Percentiles rank a stretch among this genome's conserved stretches.
phyloP scores from a whole-genome alignment of 2,329 filamentous ascomycete species.

The Diaporthe vaccinii region DNA sequence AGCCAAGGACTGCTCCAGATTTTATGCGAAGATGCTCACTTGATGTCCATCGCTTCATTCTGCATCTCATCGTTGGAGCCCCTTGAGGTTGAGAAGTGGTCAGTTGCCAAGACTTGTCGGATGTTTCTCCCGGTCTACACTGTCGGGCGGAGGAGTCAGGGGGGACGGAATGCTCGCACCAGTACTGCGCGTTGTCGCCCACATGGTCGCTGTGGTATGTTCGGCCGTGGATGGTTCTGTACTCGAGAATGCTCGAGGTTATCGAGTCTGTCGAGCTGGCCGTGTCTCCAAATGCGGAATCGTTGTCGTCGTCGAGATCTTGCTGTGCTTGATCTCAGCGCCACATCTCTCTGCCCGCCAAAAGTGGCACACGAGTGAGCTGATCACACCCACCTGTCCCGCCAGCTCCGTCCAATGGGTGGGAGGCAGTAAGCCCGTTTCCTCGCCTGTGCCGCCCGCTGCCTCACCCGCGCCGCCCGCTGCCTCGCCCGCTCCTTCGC shows the following conservation, averaged over 20 bases:
- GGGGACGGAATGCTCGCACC: constrained; percentile 22
- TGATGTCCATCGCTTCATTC: constrained; percentile 51
- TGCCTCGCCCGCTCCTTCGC: not conserved
- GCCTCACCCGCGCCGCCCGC: not conserved
- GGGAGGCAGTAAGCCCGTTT: constrained; percentile 36
- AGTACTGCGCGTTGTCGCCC: constrained; percentile 39
- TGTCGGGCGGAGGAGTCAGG: constrained; percentile 54
- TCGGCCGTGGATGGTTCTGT: constrained; percentile 40
- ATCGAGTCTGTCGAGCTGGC: constrained; percentile 40
- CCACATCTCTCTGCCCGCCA: not conserved
- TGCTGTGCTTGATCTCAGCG: constrained; percentile 30
- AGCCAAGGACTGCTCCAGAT: not conserved
- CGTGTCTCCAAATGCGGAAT: constrained; percentile 40
- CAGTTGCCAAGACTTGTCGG: constrained; percentile 4
- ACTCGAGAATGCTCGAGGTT: constrained; percentile 39
- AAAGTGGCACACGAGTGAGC: not conserved
- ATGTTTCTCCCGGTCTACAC: not conserved
- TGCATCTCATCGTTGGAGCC: constrained; percentile 50
- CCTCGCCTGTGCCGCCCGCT: not conserved
- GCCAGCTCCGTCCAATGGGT: constrained; percentile 40
- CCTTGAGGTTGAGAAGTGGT: constrained; percentile 28
- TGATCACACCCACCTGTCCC: constrained; percentile 35
- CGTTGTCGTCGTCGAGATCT: constrained; percentile 36
- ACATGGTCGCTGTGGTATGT: constrained; percentile 41
- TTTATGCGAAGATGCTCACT: constrained; percentile 36